phyloP scores from a whole-genome alignment of 805 yeast species.

The Wickerhamomyces pijperi region DNA sequence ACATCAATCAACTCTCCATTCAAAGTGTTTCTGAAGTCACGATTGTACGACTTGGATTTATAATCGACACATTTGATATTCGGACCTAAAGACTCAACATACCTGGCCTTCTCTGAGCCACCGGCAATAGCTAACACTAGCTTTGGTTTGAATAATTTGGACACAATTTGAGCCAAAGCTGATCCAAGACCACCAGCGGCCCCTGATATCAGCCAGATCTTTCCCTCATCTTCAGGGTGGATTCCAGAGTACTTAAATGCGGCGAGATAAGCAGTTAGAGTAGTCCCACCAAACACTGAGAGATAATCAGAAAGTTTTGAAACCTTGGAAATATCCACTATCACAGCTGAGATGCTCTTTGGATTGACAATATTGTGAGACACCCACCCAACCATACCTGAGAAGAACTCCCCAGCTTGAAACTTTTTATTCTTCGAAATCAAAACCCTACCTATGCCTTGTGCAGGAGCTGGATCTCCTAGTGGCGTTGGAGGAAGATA shows the following conservation, averaged over 20 bases:
- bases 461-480: constrained; percentile 31
- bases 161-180: constrained; percentile 43
- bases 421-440: constrained; percentile 30
- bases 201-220: constrained; percentile 42
- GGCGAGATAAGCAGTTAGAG: constrained; percentile 50
- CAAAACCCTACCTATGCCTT: constrained; percentile 40
- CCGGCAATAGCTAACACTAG: constrained; percentile 54
- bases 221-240: constrained; percentile 24
- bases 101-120: constrained; percentile 39
- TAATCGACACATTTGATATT: constrained; percentile 42
- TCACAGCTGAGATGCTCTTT: neutral
- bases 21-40: constrained; percentile 25
- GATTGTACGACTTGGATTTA: constrained; percentile 26
- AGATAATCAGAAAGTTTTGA: constrained; percentile 28
- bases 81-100: constrained; percentile 40
- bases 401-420: constrained; percentile 31
- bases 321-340: constrained; percentile 7
- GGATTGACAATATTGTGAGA: constrained; percentile 27
- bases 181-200: constrained; percentile 67
- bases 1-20: constrained; percentile 37
- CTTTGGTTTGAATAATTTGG: constrained; percentile 36
- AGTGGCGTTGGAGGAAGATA: constrained; percentile 23
- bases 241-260: constrained; percentile 35
- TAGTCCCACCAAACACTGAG: constrained; percentile 41
- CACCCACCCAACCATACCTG: constrained; percentile 33